Evolutionary conservation across 805 yeast species (phyloP), one percentile per base, ranked within the genome.

Genomic region (Priceomyces castillae): DNA sequence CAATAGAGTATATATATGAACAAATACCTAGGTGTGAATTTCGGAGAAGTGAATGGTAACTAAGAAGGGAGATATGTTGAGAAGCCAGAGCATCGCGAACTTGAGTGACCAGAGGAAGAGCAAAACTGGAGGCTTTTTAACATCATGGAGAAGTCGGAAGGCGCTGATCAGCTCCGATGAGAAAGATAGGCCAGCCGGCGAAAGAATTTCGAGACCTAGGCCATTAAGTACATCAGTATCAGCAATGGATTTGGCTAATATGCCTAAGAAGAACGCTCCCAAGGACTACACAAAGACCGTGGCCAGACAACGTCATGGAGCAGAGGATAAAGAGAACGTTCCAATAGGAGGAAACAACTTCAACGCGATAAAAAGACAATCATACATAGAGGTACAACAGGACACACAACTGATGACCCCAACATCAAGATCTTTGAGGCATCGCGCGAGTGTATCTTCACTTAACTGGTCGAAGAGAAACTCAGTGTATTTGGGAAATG

Each of bases 61-160:
- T 16, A 34, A 28, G 31, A 28, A 9, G n/a, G 15, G 31, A 23
- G 31, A 17, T 10, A 61, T 61, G 65, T 49, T 61, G 30, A 52
- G 64, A 39, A 59, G 64, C 39, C 63, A 57, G 28, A 58, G 64
- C 41, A 55, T 57, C 10, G 46, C 54, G 17, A 57, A 57, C 42
- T 41, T 61, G 5, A 47, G 49, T 35, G 63, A 58, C n/a, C 51
- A 46, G 30, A 48, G 46, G 40, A 48, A 51, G 19, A 43, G 49
- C 10, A 48, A 41, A 38, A 41, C 50, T 15, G 11, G 19, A 15
- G 39, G 43, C 3, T 40, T 40, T 17, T 51, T 57, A 23, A 43
- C 43, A 26, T 46, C 53, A 7, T 48, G 54, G 36, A 48, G 54
- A 40, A 42, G 54, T 1, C 46, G 45, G 30, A 50, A 48, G 39